Evolutionary conservation across 2,329 filamentous ascomycete species (phyloP).

Genomic region (Thelonectria rubi): DNA sequence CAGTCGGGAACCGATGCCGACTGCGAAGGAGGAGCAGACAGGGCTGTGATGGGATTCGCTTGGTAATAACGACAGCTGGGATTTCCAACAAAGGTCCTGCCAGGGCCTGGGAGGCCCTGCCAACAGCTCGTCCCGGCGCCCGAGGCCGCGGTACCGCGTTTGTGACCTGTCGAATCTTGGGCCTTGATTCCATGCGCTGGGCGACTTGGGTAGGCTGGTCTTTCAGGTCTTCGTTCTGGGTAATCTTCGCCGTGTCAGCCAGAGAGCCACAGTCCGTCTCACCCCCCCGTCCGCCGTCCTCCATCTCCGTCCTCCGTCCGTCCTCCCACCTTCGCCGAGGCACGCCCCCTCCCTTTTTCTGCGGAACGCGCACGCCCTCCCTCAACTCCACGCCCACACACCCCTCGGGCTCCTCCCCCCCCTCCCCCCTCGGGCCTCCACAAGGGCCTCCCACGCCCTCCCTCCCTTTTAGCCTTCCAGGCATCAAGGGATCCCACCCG

Average conservation of each 20-base stretch:
- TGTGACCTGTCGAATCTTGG: conserved; percentile 4
- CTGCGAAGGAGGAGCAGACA: too few relatives aligned
- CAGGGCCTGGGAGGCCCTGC: conserved; percentile 2
- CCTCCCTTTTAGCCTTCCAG: conserved; percentile 15
- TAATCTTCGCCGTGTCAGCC: conserved; percentile 23
- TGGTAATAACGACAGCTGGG: neutral
- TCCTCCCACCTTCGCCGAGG: neutral
- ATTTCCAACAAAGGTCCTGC: conserved; percentile 10
- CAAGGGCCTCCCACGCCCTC: neutral
- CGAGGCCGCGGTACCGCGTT: conserved; percentile 22
- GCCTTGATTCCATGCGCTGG: conserved; percentile 19
- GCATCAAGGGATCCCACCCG: conserved; percentile 20
- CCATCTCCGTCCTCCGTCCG: neutral
- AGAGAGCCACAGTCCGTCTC: too few relatives aligned
- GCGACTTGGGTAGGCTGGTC: neutral
- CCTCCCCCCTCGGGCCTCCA: conserved; percentile 8
- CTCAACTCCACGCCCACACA: conserved; percentile 17
- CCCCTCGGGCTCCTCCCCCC: too few relatives aligned
- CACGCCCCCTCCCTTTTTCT: conserved; percentile 3
- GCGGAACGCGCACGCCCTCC: conserved; percentile 20
- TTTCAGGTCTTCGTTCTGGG: conserved; percentile 3
- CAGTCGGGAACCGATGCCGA: conserved; percentile 26
- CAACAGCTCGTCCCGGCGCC: conserved; percentile 24
- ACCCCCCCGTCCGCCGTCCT: neutral
- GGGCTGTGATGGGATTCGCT: neutral